Percentiles rank a stretch among this genome's conserved stretches.
phyloP scores from a whole-genome alignment of 2,329 filamentous ascomycete species.

The Helicocarpus griseus region DNA sequence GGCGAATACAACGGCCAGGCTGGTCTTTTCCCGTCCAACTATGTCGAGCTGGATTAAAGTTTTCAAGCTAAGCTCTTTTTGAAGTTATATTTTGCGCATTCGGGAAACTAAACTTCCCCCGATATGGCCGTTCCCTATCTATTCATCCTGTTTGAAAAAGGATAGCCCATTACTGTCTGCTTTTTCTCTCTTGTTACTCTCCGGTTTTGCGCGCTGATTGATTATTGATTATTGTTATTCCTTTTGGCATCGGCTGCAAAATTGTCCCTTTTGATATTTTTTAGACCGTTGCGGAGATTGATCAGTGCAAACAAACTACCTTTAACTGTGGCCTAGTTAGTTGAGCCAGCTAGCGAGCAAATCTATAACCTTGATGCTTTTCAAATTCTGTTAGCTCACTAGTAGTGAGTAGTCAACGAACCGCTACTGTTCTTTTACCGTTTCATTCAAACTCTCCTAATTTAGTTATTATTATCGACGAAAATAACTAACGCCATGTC shows the following conservation, averaged over 20 bases:
- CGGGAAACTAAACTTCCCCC: too few relatives aligned
- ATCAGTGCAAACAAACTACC: not conserved
- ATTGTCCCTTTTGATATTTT: not conserved
- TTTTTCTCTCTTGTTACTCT: not conserved
- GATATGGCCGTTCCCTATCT: too few relatives aligned
- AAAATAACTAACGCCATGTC: too few relatives aligned
- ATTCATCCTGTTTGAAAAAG: not conserved
- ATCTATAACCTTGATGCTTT: not conserved
- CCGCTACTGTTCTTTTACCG: too few relatives aligned
- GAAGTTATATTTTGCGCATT: not conserved
- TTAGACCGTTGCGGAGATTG: too few relatives aligned
- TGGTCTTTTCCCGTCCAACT: constrained; percentile 65
- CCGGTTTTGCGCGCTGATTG: not conserved
- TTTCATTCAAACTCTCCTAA: too few relatives aligned
- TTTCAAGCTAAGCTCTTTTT: too few relatives aligned
- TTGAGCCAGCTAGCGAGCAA: not conserved
- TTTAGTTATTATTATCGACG: too few relatives aligned
- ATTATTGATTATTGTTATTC: not conserved
- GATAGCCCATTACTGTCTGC: not conserved
- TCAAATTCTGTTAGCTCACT: too few relatives aligned
- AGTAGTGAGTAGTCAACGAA: too few relatives aligned
- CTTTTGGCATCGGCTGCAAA: not conserved
- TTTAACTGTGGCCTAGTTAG: not conserved
- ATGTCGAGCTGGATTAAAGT: constrained; percentile 36
- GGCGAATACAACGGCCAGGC: constrained; percentile 69